Evolutionary conservation across 768 basidiomycete species (phyloP).

Genomic region (Agrocybe praecox): DNA sequence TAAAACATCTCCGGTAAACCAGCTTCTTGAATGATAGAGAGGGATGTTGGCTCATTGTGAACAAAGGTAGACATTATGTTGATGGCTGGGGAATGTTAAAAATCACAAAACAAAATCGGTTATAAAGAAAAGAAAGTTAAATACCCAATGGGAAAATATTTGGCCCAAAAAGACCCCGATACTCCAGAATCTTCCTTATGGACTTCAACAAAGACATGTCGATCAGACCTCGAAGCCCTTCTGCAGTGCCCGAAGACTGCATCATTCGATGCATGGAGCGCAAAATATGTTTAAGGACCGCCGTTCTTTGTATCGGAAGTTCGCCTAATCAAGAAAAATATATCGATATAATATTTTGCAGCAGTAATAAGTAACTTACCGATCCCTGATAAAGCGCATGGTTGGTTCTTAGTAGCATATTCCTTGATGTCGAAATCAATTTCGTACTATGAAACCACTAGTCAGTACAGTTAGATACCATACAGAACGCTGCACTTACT

Average conservation of each 20-base stretch:
- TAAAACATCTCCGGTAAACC: constrained; percentile 91
- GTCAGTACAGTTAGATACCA: not conserved
- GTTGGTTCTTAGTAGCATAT: constrained; percentile 33
- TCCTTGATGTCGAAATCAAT: constrained; percentile 66
- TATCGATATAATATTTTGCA: not conserved
- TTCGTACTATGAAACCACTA: constrained; percentile 51
- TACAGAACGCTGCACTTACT: constrained; percentile 46
- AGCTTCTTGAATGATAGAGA: constrained; percentile 90
- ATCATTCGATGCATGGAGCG: constrained; percentile 97
- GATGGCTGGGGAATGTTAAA: constrained; percentile 56
- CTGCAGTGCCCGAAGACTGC: constrained; percentile 92
- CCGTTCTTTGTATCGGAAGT: constrained; percentile 72
- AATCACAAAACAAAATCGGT: not conserved
- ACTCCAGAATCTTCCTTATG: constrained; percentile 85
- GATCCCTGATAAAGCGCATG: constrained; percentile 21
- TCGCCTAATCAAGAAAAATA: constrained; percentile 46
- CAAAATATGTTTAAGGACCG: constrained; percentile 87
- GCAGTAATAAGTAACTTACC: constrained; percentile 15
- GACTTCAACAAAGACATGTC: constrained; percentile 86
- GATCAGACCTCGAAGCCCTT: constrained; percentile 92
- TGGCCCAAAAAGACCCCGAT: constrained; percentile 83
- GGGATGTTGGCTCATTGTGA: constrained; percentile 97
- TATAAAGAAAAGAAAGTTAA: constrained; percentile 21
- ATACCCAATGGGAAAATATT: constrained; percentile 83
- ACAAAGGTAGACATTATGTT: constrained; percentile 97